These are phyloP conservation scores for Mortierella sp. DNA, from an alignment of 371 early-diverging fungal species.

Conservation along the genomic window DNA sequence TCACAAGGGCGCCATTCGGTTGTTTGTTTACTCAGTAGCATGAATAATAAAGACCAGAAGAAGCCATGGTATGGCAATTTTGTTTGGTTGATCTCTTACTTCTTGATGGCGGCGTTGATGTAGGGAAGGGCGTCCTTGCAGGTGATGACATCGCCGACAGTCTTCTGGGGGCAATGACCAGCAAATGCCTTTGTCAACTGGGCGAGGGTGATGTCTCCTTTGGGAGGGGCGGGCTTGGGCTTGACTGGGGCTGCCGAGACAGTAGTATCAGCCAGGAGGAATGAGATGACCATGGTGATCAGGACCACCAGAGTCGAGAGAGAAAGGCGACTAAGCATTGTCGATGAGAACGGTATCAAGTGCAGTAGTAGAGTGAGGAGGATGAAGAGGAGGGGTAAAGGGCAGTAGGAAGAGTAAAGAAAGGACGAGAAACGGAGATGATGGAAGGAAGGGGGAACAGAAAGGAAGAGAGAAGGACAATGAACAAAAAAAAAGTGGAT, in stretches of 20 bases:
- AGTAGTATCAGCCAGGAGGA: constrained; percentile 18
- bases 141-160: constrained; percentile 37
- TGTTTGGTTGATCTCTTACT: constrained; percentile 18
- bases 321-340: constrained; percentile 29
- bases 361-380: not conserved
- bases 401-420: too few species aligned
- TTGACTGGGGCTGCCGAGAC: not conserved
- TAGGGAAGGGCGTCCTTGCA: constrained; percentile 53
- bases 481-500: not conserved
- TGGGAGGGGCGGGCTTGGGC: constrained; percentile 7
- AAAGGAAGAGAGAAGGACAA: not conserved
- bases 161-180: constrained; percentile 34
- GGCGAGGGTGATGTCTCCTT: constrained; percentile 11
- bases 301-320: constrained; percentile 30
- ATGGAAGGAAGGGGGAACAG: not conserved
- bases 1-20: too few species aligned
- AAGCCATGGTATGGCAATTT: not conserved
- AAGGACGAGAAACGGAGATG: not conserved
- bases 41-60: not conserved
- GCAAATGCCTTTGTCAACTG: constrained; percentile 38
- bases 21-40: not conserved
- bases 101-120: constrained; percentile 52
- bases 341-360: not conserved
- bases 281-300: constrained; percentile 21
- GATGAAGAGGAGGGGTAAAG: not conserved